A percentile compares a stretch with the other conserved stretches of the same genome.
Conservation (phyloP, 495 filamentous ascomycete species). For the Trypethelium eluteriae region DNA sequence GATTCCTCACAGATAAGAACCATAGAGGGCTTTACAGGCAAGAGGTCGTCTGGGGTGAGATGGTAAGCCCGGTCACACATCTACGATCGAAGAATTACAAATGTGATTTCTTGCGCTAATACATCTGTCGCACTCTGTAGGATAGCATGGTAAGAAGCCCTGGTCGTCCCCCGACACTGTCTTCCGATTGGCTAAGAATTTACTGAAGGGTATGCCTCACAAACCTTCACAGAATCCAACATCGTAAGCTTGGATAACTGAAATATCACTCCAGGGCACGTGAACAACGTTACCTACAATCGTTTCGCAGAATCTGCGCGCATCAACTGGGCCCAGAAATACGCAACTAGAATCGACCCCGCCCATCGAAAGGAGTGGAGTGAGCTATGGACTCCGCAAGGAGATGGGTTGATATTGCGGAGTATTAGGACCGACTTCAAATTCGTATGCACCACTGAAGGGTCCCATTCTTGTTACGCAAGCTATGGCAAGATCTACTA, state of each 20-base stretch:
- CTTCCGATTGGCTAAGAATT: constrained; percentile 6
- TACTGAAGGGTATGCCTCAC: constrained; percentile 26
- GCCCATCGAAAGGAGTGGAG: constrained; percentile 58
- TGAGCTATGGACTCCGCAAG: constrained; percentile 57
- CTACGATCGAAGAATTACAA: background rate
- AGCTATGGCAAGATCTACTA: background rate
- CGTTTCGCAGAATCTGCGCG: constrained; percentile 80
- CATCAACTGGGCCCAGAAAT: constrained; percentile 74
- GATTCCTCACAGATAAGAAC: constrained; percentile 62
- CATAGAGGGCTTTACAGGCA: constrained; percentile 62
- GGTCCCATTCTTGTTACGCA: background rate
- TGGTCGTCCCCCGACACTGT: background rate
- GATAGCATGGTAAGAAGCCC: constrained; percentile 48
- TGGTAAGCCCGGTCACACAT: constrained; percentile 46
- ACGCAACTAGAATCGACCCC: constrained; percentile 62
- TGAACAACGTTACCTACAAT: constrained; percentile 82
- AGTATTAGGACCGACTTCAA: constrained; percentile 84
- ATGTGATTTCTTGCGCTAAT: background rate
- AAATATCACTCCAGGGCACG: constrained; percentile 51
- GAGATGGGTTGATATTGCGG: constrained; percentile 68
- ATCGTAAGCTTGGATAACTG: constrained; percentile 11
- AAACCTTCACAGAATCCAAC: background rate
- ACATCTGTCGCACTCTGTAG: constrained; percentile 33
- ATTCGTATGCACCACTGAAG: constrained; percentile 54
- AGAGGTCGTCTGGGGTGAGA: constrained; percentile 82